Evolutionary conservation across 2,329 filamentous ascomycete species (phyloP).

Genomic region (Fusarium goolgardi): DNA sequence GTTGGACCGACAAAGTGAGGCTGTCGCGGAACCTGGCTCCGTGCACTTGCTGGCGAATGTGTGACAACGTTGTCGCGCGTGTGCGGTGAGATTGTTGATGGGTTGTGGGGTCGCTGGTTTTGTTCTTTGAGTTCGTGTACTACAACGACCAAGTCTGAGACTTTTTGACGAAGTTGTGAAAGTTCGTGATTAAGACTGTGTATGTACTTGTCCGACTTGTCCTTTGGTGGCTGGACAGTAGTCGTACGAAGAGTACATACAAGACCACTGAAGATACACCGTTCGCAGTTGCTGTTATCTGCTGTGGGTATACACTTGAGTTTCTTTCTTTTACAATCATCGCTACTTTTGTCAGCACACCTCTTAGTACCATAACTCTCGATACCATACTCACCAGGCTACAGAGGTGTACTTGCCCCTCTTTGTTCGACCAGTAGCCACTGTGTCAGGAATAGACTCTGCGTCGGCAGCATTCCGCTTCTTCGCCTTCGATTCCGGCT

Average conservation of each 20-base stretch:
- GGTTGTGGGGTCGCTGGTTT: neutral
- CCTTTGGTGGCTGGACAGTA: conserved; percentile 31
- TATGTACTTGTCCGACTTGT: conserved; percentile 28
- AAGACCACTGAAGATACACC: conserved; percentile 47
- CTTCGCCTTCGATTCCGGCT: conserved; percentile 18
- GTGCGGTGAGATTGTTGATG: neutral
- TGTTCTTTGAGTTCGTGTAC: conserved; percentile 46
- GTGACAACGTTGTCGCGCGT: neutral
- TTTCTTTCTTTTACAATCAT: conserved; percentile 57
- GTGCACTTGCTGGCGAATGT: neutral
- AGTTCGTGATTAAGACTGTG: conserved; percentile 46
- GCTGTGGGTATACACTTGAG: conserved; percentile 53
- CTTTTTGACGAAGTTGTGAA: conserved; percentile 48
- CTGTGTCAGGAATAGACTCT: neutral
- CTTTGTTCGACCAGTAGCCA: conserved; percentile 41
- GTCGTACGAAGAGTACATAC: conserved; percentile 44
- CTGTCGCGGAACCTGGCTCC: conserved; percentile 16
- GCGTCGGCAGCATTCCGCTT: conserved; percentile 31
- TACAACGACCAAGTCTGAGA: conserved; percentile 46
- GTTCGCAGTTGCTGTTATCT: conserved; percentile 46
- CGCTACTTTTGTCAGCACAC: conserved; percentile 40
- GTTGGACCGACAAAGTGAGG: conserved; percentile 55
- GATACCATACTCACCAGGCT: conserved; percentile 48
- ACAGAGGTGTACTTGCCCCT: conserved; percentile 54
- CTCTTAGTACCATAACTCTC: rapidly evolving